Base-by-base conservation (phyloP, 2,329 filamentous ascomycete species). In the Whalleya microplaca region DNA sequence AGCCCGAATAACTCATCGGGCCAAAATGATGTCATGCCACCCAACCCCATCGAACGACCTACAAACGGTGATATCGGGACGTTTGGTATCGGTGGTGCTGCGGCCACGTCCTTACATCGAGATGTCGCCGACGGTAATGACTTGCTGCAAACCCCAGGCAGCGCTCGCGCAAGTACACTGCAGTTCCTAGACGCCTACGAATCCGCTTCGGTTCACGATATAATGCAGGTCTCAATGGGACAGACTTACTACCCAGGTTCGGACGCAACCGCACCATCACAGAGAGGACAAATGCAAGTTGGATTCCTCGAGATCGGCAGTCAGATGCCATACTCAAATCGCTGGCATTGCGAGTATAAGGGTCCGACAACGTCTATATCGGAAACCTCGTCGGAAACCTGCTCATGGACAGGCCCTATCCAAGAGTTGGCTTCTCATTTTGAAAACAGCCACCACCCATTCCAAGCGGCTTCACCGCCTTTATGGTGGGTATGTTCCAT, bases 341-440 rank as follows among this genome's bases (percentile, higher is more conserved):
- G 64, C 8, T 70, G 69, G 69, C 57, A 61, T 40, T 72, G 70
- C 50, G 61, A 65, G n/a, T 71, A 58, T 46, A 56, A 63, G 46
- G 42, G 56, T 18, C 46, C 42, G 3, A 45, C 41, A 10, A 63
- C 63, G 19, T 58, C 50, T 2, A n/a, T 45, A 32, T 63, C 64
- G 16, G 49, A 59, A n/a, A 42, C 48, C n/a, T 65, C 58, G 3
- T 52, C 53, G 10, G 59, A 61, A 21, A 16, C 43, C 2, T 72
- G 70, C 42, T 20, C 58, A 3, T 72, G 69, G 69, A 65, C 66
- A 2, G 70, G 70, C 2, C 55, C 68, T 6, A 51, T 67, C 19
- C 6, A 57, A 10, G 48, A 64, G 21, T 56, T 72, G n/a, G 21
- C 41, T 2, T 12, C 7, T 21, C 70, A 72, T 45, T 72, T 69